Evolutionary conservation across 2,329 filamentous ascomycete species (phyloP).

Genomic region (Nectriaceae sp.): DNA sequence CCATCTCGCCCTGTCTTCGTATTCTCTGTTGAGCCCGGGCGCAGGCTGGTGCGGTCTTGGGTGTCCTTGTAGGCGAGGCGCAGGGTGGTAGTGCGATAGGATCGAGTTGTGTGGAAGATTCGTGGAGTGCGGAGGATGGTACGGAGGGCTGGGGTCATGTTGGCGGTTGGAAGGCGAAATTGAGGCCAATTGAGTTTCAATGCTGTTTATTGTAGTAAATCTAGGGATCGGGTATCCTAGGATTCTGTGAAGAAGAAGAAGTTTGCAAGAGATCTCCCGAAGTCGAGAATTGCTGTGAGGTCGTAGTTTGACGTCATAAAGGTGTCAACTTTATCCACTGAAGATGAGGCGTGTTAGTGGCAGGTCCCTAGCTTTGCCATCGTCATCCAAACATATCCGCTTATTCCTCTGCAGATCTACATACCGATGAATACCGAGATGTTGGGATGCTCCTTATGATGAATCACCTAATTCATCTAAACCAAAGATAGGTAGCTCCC

Average conservation of each 20-base stretch:
- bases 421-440: no score
- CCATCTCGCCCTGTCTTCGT: constrained; percentile 68
- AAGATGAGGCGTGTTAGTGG: not conserved
- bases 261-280: not conserved
- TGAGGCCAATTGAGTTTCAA: not conserved
- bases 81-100: constrained; percentile 35
- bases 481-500: no score
- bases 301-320: constrained; percentile 18
- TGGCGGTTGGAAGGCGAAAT: not conserved
- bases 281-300: constrained; percentile 5
- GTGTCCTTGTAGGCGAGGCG: constrained; percentile 50
- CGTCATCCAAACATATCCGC: no score
- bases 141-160: constrained; percentile 22
- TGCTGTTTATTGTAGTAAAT: not conserved
- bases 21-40: constrained; percentile 67
- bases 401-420: no score
- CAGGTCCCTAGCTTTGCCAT: no score
- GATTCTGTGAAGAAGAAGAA: not conserved
- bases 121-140: constrained; percentile 14
- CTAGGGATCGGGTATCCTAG: not conserved
- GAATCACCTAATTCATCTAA: no score
- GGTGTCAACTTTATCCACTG: constrained; percentile 11
- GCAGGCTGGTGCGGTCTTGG: constrained; percentile 63
- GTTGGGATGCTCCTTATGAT: no score
- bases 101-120: constrained; percentile 20